These are phyloP conservation scores for Hippophae rhamnoides DNA, from an alignment of 306 rosid species.

Conservation along the genomic window DNA sequence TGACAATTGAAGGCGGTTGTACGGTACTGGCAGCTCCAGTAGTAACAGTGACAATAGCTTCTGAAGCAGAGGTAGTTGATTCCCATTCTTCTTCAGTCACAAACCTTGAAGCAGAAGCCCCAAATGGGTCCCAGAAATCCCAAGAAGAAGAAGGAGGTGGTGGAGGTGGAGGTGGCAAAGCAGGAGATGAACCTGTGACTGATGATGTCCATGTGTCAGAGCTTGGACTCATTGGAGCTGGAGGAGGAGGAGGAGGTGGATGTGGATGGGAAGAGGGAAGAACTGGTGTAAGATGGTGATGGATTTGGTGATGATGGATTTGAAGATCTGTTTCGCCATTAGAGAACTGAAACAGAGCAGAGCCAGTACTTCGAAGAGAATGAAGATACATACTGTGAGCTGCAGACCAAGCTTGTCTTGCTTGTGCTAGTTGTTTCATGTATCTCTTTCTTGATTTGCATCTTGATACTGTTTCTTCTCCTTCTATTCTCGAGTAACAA, in stretches of 20 bases:
- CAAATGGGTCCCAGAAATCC: slow-evolving; percentile 99
- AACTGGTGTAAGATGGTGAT: slow-evolving; percentile 36
- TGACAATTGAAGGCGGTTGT: slow-evolving; percentile 45
- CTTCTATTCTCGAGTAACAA: slow-evolving; percentile 61
- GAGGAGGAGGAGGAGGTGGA: slow-evolving; percentile 27
- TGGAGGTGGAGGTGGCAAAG: slow-evolving; percentile 48
- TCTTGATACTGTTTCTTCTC: slow-evolving; percentile 64
- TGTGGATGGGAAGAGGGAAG: slow-evolving; percentile 38
- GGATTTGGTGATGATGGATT: slow-evolving; percentile 20
- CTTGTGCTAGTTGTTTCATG: slow-evolving; percentile 68
- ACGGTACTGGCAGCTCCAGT: slow-evolving; percentile 37
- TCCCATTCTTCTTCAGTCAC: slow-evolving; percentile 85
- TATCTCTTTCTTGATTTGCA: slow-evolving; percentile 72
- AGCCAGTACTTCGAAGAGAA: slow-evolving; percentile 69
- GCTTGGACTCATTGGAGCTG: slow-evolving; percentile 50
- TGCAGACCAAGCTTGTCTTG: slow-evolving; percentile 67
- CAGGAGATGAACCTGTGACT: slow-evolving; percentile 43
- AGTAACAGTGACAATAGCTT: slow-evolving; percentile 35
- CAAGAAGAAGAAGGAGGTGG: slow-evolving; percentile 54
- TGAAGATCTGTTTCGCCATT: slow-evolving; percentile 51
- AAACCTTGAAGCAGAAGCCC: slow-evolving; percentile 44
- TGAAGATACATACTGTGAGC: slow-evolving; percentile 69
- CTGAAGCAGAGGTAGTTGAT: slow-evolving; percentile 61
- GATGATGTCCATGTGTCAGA: slow-evolving; percentile 82
- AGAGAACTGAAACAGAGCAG: slow-evolving; percentile 72